Evolutionary conservation across 2,329 filamentous ascomycete genomes (phyloP), one percentile per base, ranked within the genome.

Genomic region (Colletotrichum cereale): DNA sequence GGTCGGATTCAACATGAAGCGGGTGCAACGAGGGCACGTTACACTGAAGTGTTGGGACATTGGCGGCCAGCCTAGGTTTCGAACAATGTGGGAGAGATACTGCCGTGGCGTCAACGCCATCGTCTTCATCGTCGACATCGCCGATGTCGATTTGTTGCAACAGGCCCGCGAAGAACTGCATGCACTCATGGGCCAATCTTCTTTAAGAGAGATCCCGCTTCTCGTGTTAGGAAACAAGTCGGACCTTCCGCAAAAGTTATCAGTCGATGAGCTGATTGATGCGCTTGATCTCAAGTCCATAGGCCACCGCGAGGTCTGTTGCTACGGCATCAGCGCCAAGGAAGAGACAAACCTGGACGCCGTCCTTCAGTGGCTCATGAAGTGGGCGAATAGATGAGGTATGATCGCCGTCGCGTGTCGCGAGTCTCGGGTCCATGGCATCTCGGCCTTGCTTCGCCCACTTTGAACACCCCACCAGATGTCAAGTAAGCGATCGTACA

Each of bases 21-120:
- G 93, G 76, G 95, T 99, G 77, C 95, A 98, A 84, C 96, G 96
- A 80, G 96, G 96, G 77, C 96, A 98, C 89, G 96, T 99, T 81
- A 97, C 96, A 77, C 88, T 99, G 79, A 98, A 98, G 85, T 99
- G 96, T 84, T 99, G 96, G 96, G 96, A 99, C 85, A 90, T 99
- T 75, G 96, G 96, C 77, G 96, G 96, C 65, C 96, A 99, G 84
- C 96, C 96, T 77, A 90, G 96, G 75, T 99, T 98, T 85, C 93
- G 96, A 79, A 93, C 94, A 76, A 99, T 99, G 96, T 99, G 96
- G 96, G 96, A 99, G 86, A 89, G 96, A 79, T 99, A 99, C 83
- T 98, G 96, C 84, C 94, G 95, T 74, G 96, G 95, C 63, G 96
- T 98, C 76, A 97, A 97, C 84, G 96, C 96, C 76, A 98, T 99